These are phyloP conservation scores for Melanopsichium pennsylvanicum DNA, from an alignment of 1,284 basidiomycete species.

Conservation along the genomic window DNA sequence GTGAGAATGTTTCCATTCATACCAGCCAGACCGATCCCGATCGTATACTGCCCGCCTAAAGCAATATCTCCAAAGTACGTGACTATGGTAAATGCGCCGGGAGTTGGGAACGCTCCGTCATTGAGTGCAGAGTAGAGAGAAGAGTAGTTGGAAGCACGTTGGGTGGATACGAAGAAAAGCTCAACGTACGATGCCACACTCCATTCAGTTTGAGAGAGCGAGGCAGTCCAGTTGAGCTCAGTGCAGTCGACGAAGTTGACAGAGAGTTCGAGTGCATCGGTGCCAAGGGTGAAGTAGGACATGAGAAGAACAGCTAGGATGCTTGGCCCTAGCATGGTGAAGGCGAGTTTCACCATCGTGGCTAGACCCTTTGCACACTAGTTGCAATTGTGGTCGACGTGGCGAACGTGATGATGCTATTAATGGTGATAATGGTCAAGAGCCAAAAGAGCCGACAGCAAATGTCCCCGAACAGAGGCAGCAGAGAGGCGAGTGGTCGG, in stretches of 20 bases:
- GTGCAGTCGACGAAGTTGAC: constrained; percentile 21
- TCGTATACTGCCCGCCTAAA: constrained; percentile 9
- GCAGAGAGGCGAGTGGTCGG: too few species aligned
- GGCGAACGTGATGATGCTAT: too few species aligned
- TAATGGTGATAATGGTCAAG: too few species aligned
- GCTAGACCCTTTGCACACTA: too few species aligned
- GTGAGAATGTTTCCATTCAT: constrained; percentile 11
- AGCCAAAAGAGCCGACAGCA: too few species aligned
- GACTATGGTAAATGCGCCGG: constrained; percentile 3
- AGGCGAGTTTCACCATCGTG: background rate
- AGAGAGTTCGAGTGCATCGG: constrained; percentile 11
- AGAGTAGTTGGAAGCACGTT: constrained; percentile 18
- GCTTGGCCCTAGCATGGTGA: background rate
- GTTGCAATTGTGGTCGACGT: too few species aligned
- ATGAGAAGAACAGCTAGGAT: constrained; percentile 1
- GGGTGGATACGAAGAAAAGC: constrained; percentile 15
- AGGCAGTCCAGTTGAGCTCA: constrained; percentile 8
- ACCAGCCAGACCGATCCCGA: constrained; percentile 20
- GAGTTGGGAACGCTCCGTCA: constrained; percentile 8
- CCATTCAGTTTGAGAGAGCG: constrained; percentile 24
- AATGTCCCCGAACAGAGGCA: too few species aligned
- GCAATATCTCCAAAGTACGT: constrained; percentile 10
- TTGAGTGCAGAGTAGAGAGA: constrained; percentile 7
- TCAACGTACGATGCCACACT: constrained; percentile 15
- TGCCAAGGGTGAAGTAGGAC: background rate